phyloP scores from a whole-genome alignment of 176 grass and related monocot species.

The Alopecurus myosuroides region DNA sequence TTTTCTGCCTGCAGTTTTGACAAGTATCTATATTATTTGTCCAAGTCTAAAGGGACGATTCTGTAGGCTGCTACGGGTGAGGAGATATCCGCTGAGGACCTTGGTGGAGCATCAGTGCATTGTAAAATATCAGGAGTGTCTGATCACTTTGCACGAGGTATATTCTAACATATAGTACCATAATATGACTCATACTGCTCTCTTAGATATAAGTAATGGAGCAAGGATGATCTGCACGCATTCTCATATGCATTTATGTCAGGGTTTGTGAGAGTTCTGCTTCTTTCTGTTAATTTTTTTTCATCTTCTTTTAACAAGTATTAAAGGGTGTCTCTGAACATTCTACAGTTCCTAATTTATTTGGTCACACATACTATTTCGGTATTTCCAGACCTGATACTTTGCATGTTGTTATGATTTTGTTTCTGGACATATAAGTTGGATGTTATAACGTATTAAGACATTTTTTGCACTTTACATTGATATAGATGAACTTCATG shows the following conservation, averaged over 20 bases:
- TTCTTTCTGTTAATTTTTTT: not conserved
- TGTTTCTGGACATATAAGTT: conserved; percentile 3
- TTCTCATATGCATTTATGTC: not conserved
- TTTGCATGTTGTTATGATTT: not conserved
- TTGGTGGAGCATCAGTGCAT: conserved; percentile 95
- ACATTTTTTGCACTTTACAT: conserved; percentile 14
- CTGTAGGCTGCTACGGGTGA: conserved; percentile 95
- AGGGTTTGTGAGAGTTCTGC: not conserved
- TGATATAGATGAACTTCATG: conserved; percentile 89
- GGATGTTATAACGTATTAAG: conserved; percentile 13
- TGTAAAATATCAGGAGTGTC: conserved; percentile 96
- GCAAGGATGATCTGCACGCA: not conserved
- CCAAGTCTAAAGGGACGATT: conserved; percentile 32
- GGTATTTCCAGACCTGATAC: not conserved
- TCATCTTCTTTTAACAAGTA: not conserved
- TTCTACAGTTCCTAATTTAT: not conserved
- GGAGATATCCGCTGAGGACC: conserved; percentile 95
- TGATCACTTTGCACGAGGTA: conserved; percentile 96
- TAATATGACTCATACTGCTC: not conserved
- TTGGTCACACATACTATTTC: not conserved
- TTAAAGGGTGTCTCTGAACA: not conserved
- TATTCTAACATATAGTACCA: not conserved
- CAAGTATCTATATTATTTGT: conserved; percentile 9
- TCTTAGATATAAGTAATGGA: not conserved
- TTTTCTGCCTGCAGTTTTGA: conserved; percentile 2